These are phyloP conservation scores for Vigna unguiculata DNA, from an alignment of 306 rosid species.

Conservation along the genomic window DNA sequence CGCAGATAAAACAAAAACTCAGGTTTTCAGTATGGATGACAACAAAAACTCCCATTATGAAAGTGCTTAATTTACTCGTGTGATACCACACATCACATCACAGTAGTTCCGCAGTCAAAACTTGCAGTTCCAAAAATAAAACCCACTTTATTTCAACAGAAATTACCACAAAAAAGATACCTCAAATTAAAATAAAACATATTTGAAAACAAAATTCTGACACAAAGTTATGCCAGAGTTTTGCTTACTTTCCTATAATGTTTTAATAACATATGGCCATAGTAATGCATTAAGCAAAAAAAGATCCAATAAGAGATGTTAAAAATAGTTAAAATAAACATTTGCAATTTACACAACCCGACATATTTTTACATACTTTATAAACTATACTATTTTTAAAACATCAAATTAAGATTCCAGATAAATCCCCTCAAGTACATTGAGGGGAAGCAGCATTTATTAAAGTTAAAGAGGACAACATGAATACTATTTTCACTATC, in stretches of 20 bases:
- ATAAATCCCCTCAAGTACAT: neutral
- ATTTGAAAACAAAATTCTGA: too few relatives aligned
- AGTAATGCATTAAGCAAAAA: too few relatives aligned
- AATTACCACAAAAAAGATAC: too few relatives aligned
- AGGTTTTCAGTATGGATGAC: neutral
- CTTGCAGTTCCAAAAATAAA: neutral
- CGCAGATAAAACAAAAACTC: neutral
- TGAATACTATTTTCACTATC: neutral
- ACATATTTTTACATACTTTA: neutral
- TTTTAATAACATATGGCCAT: too few relatives aligned
- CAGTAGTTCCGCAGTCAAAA: neutral
- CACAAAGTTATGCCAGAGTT: too few relatives aligned
- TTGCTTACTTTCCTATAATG: too few relatives aligned
- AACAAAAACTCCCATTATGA: neutral
- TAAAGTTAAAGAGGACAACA: neutral
- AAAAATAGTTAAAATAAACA: neutral
- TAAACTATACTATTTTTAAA: neutral
- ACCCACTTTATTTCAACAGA: too few relatives aligned
- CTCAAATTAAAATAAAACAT: too few relatives aligned
- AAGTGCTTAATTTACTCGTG: neutral
- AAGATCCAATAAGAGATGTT: too few relatives aligned
- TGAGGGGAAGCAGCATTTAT: neutral
- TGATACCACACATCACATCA: neutral
- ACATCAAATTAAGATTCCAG: neutral
- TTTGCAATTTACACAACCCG: neutral